phyloP scores from a whole-genome alignment of 2,329 filamentous ascomycete genomes.

The Pestalotiopsis fici region DNA sequence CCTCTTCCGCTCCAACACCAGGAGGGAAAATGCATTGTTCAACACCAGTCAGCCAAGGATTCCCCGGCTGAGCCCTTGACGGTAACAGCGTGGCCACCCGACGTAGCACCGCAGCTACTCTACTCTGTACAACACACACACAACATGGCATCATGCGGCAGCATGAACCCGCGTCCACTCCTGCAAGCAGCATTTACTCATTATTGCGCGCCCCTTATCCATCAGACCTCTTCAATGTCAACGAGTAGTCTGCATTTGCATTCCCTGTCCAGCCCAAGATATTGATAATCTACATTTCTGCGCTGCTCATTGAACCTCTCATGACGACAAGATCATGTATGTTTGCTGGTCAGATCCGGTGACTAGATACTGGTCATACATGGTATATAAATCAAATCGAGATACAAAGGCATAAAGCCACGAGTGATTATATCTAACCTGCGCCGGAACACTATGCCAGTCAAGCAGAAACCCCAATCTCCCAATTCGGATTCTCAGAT shows the following conservation, averaged over 20 bases:
- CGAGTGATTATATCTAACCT: not conserved
- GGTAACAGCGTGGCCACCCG: not conserved
- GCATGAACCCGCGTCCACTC: not conserved
- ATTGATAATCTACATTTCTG: too few relatives aligned
- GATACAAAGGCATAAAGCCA: not conserved
- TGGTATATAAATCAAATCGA: not conserved
- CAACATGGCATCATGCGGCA: not conserved
- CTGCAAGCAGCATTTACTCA: not conserved
- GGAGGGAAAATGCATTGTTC: not conserved
- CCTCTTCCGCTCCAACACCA: too few relatives aligned
- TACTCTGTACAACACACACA: too few relatives aligned
- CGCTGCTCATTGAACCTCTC: too few relatives aligned
- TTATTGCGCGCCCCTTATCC: not conserved
- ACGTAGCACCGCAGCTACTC: not conserved
- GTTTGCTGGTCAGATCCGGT: too few relatives aligned
- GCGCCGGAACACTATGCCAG: not conserved
- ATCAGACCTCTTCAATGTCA: too few relatives aligned
- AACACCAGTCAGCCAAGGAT: not conserved
- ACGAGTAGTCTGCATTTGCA: too few relatives aligned
- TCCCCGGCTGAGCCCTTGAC: not conserved
- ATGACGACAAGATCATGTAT: too few relatives aligned
- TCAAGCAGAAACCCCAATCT: not conserved
- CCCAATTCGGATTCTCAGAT: not conserved
- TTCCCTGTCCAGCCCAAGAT: too few relatives aligned
- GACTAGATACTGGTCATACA: not conserved